Percentiles rank a stretch among this genome's conserved stretches.
Conservation (phyloP, 345 rosid species). For the Aethionema arabicum region DNA sequence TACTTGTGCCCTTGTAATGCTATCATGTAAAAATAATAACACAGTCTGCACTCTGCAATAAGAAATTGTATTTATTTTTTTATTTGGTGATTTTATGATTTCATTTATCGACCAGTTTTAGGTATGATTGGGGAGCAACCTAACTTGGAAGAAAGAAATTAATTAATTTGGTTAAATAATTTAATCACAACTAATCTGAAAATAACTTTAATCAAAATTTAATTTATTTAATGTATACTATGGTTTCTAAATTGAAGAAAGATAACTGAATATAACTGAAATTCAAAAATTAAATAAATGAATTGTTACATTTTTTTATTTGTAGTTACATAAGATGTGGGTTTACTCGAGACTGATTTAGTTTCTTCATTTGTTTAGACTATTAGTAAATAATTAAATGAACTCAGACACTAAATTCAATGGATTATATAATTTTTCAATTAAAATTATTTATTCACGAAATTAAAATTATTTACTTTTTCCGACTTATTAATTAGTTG, state of each 20-base stretch:
- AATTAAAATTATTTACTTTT: background rate
- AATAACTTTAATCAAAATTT: background rate
- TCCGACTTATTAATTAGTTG: conserved; percentile 8
- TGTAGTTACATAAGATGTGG: conserved; percentile 8
- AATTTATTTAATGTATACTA: conserved; percentile 1
- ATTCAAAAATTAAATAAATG: background rate
- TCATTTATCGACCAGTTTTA: no score
- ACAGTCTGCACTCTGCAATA: background rate
- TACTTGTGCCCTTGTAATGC: conserved; percentile 31
- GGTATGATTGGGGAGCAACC: no score
- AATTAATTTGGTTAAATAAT: background rate
- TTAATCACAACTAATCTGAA: background rate
- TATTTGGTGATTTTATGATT: no score
- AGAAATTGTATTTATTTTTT: no score
- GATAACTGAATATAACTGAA: background rate
- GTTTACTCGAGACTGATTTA: conserved; percentile 1
- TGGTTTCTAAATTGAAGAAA: background rate
- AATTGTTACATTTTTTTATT: background rate
- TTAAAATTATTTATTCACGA: background rate
- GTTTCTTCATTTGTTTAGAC: no score
- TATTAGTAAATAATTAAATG: no score
- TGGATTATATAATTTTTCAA: background rate
- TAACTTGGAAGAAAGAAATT: no score
- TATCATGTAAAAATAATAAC: conserved; percentile 21
- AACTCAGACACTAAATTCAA: no score